Conservation (phyloP, 1,284 basidiomycete species). For the Irpex rosettiformis region DNA sequence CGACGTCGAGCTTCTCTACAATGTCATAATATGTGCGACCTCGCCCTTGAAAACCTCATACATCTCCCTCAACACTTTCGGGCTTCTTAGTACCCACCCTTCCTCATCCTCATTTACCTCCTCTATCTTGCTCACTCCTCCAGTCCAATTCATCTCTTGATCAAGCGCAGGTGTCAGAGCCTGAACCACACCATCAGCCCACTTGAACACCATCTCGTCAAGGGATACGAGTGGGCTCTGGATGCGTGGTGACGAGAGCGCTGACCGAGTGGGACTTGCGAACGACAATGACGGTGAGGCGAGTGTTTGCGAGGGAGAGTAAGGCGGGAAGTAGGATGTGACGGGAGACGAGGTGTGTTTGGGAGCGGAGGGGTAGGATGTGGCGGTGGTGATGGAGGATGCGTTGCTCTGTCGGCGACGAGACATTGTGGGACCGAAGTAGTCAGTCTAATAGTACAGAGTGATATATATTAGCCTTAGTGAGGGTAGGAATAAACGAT, state of each 20-base stretch:
- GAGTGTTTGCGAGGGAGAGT: no score
- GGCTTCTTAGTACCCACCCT: background rate
- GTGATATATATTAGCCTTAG: background rate
- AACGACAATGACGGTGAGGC: background rate
- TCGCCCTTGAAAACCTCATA: conserved; percentile 1
- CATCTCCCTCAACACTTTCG: background rate
- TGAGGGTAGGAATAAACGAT: background rate
- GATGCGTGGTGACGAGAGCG: background rate
- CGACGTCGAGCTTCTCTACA: background rate
- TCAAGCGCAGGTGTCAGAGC: background rate
- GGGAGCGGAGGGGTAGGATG: background rate
- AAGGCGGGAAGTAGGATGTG: background rate
- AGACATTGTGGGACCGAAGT: background rate
- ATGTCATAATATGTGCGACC: background rate
- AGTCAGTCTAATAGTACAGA: background rate
- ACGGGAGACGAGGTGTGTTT: background rate
- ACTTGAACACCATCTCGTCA: background rate
- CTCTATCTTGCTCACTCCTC: background rate
- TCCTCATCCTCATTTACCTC: background rate
- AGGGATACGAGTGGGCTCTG: background rate
- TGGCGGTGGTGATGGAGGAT: background rate
- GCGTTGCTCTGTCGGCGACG: background rate
- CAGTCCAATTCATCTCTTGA: background rate
- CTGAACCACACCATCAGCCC: background rate
- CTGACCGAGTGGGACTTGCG: background rate